Evolutionary conservation across 306 rosid species (phyloP), one percentile per base, ranked within the genome.

Genomic region (Trichosanthes truncata): DNA sequence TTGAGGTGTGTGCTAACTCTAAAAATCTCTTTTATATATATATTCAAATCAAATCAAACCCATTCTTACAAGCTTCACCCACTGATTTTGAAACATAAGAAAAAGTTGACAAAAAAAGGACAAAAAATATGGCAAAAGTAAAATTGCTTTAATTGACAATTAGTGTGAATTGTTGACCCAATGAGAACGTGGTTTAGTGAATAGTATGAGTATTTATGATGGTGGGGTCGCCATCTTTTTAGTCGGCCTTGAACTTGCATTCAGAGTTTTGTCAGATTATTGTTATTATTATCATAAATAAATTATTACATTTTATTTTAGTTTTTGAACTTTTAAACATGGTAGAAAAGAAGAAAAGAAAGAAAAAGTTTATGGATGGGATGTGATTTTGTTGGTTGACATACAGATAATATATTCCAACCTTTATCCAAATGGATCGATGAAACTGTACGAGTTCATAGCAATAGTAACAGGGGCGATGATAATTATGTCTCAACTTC

Each of bases 371-470:
- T 29, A 2, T 29, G 33, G 33, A 29, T 1, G 33, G 33, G 33
- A 29, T 29, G 20, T 60, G 36, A 8, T 10, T 59, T 26, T 26
- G 31, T n/a, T n/a, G 35, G 1, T 43, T 7, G 9, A 3, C 38
- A 33, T 55, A 73, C 89, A 93, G 95, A 85, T 87, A 82, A 86
- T 93, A 79, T 91, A 93, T 88, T 0, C 79, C 33, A 87, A 85
- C 49, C 84, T 81, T 63, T 41, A 88, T 53, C 97, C 97, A 63
- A 84, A 81, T 1, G 98, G 97, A 33, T 12, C 88, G 71, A 80
- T 93, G 93, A 90, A 90, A 89, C 82, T 91, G n/a, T 87, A 90
- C 82, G 83, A 90, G 18, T 91, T 93, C 20, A 85, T 91, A 3
- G 55, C 71, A 0, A 89, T 91, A 12, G 89, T 84, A 69, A 93